Evolutionary conservation across 169 alveolate genomes (phyloP), one percentile per base, ranked within the genome.

Genomic region (Cryptosporidium bovis): DNA sequence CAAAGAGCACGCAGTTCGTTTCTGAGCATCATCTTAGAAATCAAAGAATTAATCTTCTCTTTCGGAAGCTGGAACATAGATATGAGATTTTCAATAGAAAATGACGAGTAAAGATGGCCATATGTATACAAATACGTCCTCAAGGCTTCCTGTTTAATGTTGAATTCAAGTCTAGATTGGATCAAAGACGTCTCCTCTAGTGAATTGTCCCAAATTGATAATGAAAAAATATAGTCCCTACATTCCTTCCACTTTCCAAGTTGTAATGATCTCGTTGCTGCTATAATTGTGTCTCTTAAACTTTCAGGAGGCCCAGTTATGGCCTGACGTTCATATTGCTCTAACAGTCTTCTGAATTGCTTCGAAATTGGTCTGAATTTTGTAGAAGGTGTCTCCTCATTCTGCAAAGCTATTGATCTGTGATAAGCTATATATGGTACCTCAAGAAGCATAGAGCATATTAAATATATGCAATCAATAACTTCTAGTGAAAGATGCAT

Each of bases 221-320:
- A 93, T 15, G 93, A 71, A 65, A 91, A 84, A 31, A 95, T 82
- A 82, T 92, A 91, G 82, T 96, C 95, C 68, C 94, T 90, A 83
- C 99, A 96, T 68, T 92, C 95, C 90, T 94, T 91, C 99, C 99
- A 97, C 77, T 96, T 94, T 3, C 99, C 99, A 33, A 91, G 92
- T 82, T 96, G 97, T 64, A 98, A 93, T 46, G 93, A 90, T 69
- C 95, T 95, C 20, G 98, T 95, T 8, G 99, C 99, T 55, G 92
- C 93, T 71, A 96, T 92, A 31, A 97, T 92, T 34, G 94, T 92
- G 69, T 97, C 99, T 87, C 98, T 94, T 83, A 94, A 94, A 56
- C 95, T 94, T 93, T 98, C 99, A 12, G 99, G 98, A 3, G 99
- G 99, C 0, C 99, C 98, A 65, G 95, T 90, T 90, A 96, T 96